These are phyloP conservation scores for Gracilaria domingensis DNA, from an alignment of 23 red algal genomes.

Conservation along the genomic window DNA sequence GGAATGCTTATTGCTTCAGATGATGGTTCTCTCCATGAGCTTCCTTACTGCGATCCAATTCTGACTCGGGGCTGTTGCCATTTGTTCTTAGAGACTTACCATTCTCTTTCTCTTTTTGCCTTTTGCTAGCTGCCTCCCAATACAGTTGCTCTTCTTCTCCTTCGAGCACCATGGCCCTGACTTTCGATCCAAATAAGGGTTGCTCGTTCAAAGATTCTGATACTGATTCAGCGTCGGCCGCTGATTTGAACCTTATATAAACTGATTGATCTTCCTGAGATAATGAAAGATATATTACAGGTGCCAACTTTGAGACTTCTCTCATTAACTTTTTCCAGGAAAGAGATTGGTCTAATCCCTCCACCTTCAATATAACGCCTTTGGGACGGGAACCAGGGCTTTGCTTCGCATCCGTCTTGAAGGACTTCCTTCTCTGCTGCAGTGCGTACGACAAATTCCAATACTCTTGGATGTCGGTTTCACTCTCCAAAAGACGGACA, in stretches of 20 bases:
- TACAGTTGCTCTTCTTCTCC: constrained; percentile 23
- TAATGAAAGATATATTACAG: constrained; percentile 27
- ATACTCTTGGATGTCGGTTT: constrained; percentile 49
- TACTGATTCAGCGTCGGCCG: not conserved
- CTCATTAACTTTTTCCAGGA: constrained; percentile 28
- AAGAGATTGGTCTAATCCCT: not conserved
- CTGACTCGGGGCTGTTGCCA: not conserved
- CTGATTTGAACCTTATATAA: constrained; percentile 16
- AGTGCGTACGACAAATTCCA: constrained; percentile 32
- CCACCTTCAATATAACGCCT: constrained; percentile 56
- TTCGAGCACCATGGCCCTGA: not conserved
- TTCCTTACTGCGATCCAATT: not conserved
- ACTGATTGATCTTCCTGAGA: not conserved
- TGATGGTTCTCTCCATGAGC: not conserved
- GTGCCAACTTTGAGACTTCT: constrained; percentile 25
- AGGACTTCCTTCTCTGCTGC: not conserved
- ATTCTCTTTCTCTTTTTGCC: not conserved
- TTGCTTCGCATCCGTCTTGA: not conserved
- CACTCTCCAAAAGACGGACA: constrained; percentile 47
- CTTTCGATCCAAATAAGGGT: constrained; percentile 1
- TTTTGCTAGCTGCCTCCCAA: constrained; percentile 5
- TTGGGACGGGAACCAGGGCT: not conserved
- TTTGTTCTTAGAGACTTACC: not conserved
- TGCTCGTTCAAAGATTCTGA: not conserved
- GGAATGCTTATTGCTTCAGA: no score